Evolutionary conservation across 108 stramenopile genomes (phyloP).

Genomic region (Poteriospumella lacustris): DNA sequence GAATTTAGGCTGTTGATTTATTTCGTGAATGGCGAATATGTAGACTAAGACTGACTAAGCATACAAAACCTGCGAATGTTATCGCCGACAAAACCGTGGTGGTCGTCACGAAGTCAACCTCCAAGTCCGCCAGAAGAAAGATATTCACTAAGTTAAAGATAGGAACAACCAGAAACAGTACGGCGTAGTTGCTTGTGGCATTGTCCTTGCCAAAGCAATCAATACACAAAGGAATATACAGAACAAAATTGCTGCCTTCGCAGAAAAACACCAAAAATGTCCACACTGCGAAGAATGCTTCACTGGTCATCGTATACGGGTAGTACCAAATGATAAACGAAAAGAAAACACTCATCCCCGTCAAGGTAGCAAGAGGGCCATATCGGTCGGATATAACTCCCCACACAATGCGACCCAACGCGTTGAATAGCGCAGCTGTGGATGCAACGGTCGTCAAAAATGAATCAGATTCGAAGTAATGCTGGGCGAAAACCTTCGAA

Average conservation of each 20-base stretch:
- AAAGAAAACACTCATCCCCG: neutral
- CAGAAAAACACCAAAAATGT: slow-evolving; percentile 11
- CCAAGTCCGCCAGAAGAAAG: neutral
- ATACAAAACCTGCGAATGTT: no score
- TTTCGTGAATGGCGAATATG: no score
- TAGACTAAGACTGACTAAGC: no score
- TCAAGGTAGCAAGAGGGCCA: neutral
- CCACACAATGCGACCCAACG: slow-evolving; percentile 18
- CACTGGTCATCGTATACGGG: neutral
- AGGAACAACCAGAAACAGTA: neutral
- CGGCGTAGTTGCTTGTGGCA: slow-evolving; percentile 2
- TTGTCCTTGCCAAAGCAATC: neutral
- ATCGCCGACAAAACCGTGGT: no score
- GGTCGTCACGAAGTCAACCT: slow-evolving; percentile 3
- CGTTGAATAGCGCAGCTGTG: neutral
- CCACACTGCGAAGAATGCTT: neutral
- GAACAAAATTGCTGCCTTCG: slow-evolving; percentile 25
- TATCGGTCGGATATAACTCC: neutral
- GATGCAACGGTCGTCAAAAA: neutral
- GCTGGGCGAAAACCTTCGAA: neutral
- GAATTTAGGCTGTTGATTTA: no score
- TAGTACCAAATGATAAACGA: neutral
- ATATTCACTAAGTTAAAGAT: neutral
- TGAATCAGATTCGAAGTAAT: neutral
- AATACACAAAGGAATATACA: slow-evolving; percentile 16